These are phyloP conservation scores for Neurospora sp. DNA, from an alignment of 495 filamentous ascomycete genomes.

Conservation along the genomic window DNA sequence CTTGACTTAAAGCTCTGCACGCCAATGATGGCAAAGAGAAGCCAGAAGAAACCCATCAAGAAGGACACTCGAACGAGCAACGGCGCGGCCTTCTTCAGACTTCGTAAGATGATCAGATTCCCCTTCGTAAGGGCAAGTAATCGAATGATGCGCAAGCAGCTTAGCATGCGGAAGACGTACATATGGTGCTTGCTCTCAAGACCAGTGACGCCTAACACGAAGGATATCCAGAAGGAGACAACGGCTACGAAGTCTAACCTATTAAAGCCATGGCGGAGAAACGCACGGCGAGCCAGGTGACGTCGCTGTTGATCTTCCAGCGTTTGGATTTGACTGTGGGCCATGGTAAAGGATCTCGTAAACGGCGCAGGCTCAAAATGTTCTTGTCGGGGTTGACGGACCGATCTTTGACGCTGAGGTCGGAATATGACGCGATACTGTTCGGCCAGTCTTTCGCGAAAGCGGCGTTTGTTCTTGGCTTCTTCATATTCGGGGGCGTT, in stretches of 20 bases:
- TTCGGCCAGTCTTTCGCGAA: conserved; percentile 61
- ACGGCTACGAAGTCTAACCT: conserved; percentile 91
- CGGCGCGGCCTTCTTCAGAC: conserved; percentile 90
- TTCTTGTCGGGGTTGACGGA: conserved; percentile 31
- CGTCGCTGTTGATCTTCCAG: conserved; percentile 72
- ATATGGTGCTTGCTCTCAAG: conserved; percentile 59
- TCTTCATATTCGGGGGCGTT: conserved; percentile 83
- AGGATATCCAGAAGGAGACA: conserved; percentile 90
- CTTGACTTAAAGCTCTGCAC: conserved; percentile 98
- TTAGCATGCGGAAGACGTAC: conserved; percentile 93
- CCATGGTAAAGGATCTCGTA: conserved; percentile 70
- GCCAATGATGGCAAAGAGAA: conserved; percentile 92
- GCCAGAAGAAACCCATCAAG: conserved; percentile 96
- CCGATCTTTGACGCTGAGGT: conserved; percentile 62
- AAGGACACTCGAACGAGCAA: conserved; percentile 92
- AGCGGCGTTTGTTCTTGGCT: conserved; percentile 57
- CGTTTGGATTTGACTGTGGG: conserved; percentile 38
- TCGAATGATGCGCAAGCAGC: conserved; percentile 82
- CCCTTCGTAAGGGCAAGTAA: conserved; percentile 84
- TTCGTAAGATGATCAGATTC: conserved; percentile 87
- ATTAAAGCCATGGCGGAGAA: conserved; percentile 91
- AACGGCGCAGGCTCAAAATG: conserved; percentile 56
- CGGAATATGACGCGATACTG: conserved; percentile 71
- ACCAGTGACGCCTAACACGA: conserved; percentile 56
- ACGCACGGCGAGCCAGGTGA: conserved; percentile 81